Conservation (phyloP, 2,329 filamentous ascomycete genomes). For the Bisporella sp. region DNA sequence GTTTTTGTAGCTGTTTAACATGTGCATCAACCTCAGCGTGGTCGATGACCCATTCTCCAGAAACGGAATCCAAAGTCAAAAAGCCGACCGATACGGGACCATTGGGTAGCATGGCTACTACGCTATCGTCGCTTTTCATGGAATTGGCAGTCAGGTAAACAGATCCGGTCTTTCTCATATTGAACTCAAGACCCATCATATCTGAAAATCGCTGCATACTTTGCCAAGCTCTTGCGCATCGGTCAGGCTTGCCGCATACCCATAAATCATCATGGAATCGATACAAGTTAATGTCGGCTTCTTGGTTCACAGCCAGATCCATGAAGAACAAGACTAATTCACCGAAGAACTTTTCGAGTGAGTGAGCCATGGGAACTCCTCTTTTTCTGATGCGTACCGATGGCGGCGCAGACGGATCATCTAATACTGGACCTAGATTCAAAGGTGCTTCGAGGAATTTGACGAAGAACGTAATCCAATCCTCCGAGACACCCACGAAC, state of each 20-base stretch:
- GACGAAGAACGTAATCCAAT: constrained; percentile 40
- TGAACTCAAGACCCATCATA: too few relatives aligned
- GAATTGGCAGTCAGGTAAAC: too few relatives aligned
- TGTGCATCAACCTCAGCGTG: too few relatives aligned
- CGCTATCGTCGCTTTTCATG: too few relatives aligned
- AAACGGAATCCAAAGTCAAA: too few relatives aligned
- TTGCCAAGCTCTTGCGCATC: constrained; percentile 49
- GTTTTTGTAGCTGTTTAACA: constrained; percentile 27
- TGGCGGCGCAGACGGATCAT: constrained; percentile 17
- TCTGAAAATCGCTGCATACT: constrained; percentile 47
- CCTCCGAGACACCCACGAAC: constrained; percentile 49
- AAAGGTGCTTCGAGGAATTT: constrained; percentile 52
- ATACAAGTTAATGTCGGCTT: constrained; percentile 47
- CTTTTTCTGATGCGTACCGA: constrained; percentile 34
- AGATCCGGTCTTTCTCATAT: too few relatives aligned
- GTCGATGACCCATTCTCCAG: too few relatives aligned
- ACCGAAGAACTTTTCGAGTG: constrained; percentile 50
- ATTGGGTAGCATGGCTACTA: too few relatives aligned
- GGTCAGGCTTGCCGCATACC: constrained; percentile 52
- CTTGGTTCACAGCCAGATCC: constrained; percentile 56
- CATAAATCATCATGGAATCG: constrained; percentile 59
- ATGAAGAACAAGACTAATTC: constrained; percentile 56
- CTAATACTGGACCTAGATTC: constrained; percentile 37
- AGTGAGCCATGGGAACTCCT: constrained; percentile 52
- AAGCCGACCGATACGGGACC: too few relatives aligned